These are phyloP conservation scores for Betula pendula DNA, from an alignment of 306 rosid species.

Conservation along the genomic window DNA sequence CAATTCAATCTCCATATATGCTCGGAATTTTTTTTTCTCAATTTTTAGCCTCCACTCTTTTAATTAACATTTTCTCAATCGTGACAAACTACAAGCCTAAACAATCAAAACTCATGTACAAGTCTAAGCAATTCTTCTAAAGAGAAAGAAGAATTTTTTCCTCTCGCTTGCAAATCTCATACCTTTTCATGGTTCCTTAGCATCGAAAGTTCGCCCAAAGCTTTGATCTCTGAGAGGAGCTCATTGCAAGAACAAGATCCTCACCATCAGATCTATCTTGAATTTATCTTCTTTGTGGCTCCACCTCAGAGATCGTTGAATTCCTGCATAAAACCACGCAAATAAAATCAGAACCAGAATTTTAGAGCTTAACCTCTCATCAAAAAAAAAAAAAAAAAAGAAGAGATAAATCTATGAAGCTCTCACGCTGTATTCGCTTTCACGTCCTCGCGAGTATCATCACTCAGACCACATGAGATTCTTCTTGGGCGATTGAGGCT, in stretches of 20 bases:
- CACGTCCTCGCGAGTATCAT: constrained; percentile 60
- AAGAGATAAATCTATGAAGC: constrained; percentile 41
- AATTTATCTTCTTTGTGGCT: constrained; percentile 73
- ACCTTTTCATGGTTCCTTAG: no score
- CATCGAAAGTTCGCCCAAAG: no score
- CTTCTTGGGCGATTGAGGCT: constrained; percentile 76
- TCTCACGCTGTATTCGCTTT: constrained; percentile 79
- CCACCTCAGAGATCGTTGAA: constrained; percentile 42
- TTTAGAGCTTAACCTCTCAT: constrained; percentile 14
- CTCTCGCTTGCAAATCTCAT: no score
- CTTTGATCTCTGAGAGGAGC: constrained; percentile 15
- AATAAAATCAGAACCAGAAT: constrained; percentile 26
- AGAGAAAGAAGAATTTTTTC: no score
- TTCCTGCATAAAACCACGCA: constrained; percentile 47
- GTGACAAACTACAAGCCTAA: no score
- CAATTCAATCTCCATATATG: no score
- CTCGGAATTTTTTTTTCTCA: no score
- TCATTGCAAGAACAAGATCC: constrained; percentile 21
- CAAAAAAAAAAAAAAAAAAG: not conserved
- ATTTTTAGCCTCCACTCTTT: no score
- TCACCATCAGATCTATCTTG: constrained; percentile 95
- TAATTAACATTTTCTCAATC: no score
- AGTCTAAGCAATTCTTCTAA: no score
- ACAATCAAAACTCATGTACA: no score
- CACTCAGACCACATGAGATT: constrained; percentile 47